Percentiles rank a stretch among this genome's conserved stretches.
phyloP scores from a whole-genome alignment of 164 flowering plant genomes.

The Vitis riparia region DNA sequence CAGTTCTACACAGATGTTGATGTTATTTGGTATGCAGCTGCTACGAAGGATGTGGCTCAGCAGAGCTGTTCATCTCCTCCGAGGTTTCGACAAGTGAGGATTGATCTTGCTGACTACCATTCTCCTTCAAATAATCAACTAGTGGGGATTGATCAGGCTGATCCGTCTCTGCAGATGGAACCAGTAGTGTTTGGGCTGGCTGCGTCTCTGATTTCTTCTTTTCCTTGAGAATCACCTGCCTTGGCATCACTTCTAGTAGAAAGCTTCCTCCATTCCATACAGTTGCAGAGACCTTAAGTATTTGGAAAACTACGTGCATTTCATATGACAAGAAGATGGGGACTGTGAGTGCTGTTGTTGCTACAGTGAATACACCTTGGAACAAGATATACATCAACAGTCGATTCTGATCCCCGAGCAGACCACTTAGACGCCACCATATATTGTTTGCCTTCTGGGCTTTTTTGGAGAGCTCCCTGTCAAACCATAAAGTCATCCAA shows the following conservation, averaged over 20 bases:
- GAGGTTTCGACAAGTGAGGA: slow-evolving; percentile 10
- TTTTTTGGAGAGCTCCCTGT: slow-evolving; percentile 93
- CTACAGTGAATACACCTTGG: slow-evolving; percentile 85
- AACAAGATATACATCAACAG: slow-evolving; percentile 76
- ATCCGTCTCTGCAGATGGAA: too few relatives aligned
- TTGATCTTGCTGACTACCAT: slow-evolving; percentile 8
- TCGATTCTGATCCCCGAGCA: slow-evolving; percentile 94
- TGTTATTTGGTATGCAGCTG: slow-evolving; percentile 10
- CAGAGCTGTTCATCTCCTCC: slow-evolving; percentile 1
- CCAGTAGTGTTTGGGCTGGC: slow-evolving; percentile 15
- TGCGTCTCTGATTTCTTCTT: slow-evolving; percentile 69
- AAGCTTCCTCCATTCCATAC: slow-evolving; percentile 97
- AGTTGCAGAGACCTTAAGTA: slow-evolving; percentile 84
- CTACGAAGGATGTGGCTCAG: slow-evolving; percentile 18
- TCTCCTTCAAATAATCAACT: too few relatives aligned
- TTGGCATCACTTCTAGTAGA: slow-evolving; percentile 91
- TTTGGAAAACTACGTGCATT: slow-evolving; percentile 71
- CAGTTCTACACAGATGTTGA: not conserved
- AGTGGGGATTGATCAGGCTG: too few relatives aligned
- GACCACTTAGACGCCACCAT: slow-evolving; percentile 94
- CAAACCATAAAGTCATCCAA: not conserved
- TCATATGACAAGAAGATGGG: slow-evolving; percentile 87
- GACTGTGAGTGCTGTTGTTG: slow-evolving; percentile 89
- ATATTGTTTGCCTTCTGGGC: slow-evolving; percentile 88
- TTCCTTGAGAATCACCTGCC: slow-evolving; percentile 88